These are phyloP conservation scores for Dendrobium nobile DNA, from an alignment of 106 monocot species.

Conservation along the genomic window DNA sequence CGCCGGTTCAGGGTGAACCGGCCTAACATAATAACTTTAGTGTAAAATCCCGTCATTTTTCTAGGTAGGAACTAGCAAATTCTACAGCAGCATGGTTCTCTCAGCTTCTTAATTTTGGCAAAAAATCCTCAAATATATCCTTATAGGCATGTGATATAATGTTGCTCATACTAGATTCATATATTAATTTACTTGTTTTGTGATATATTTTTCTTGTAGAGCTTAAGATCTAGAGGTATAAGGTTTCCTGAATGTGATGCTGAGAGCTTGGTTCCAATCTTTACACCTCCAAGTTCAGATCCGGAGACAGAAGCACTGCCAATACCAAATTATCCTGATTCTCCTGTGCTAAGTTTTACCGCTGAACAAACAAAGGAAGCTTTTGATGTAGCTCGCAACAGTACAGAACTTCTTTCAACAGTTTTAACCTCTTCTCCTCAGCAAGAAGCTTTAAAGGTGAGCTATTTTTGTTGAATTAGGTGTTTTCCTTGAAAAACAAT, in stretches of 20 bases:
- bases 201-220: slow-evolving; percentile 25
- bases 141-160: not conserved
- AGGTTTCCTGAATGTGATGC: slow-evolving; percentile 67
- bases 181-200: not conserved
- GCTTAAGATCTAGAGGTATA: slow-evolving; percentile 70
- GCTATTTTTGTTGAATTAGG: not conserved
- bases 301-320: slow-evolving; percentile 31
- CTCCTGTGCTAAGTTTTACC: slow-evolving; percentile 27
- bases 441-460: slow-evolving; percentile 52
- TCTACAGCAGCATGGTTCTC: not conserved
- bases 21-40: not conserved
- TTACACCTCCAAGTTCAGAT: slow-evolving; percentile 63
- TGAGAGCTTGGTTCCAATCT: slow-evolving; percentile 74
- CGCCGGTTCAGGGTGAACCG: no score
- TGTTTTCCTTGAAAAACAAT: not conserved
- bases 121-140: not conserved
- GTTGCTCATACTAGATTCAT: not conserved
- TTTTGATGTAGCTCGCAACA: slow-evolving; percentile 64
- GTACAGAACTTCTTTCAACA: slow-evolving; percentile 63
- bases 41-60: not conserved
- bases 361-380: slow-evolving; percentile 60
- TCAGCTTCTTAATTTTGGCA: not conserved
- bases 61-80: not conserved
- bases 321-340: slow-evolving; percentile 16
- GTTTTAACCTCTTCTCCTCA: slow-evolving; percentile 64